Percentiles rank a stretch among this genome's conserved stretches.
phyloP scores from a whole-genome alignment of 1,284 basidiomycete species.

The Pseudomicrostroma phylloplanum region DNA sequence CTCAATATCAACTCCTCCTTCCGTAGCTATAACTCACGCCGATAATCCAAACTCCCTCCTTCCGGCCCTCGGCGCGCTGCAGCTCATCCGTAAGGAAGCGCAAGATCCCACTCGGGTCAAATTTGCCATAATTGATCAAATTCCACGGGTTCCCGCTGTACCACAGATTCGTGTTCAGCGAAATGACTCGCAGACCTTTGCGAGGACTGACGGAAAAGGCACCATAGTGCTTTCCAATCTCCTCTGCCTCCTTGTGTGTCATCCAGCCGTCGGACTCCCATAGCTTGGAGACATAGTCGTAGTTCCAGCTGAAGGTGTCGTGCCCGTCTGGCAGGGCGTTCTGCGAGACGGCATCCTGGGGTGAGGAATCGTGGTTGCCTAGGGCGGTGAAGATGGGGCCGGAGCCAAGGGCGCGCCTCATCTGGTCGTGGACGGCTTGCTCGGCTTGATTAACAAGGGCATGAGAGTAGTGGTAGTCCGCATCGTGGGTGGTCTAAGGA shows the following conservation, averaged over 20 bases:
- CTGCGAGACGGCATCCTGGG: slow-evolving; percentile 35
- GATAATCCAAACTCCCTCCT: slow-evolving; percentile 63
- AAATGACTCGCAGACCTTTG: slow-evolving; percentile 67
- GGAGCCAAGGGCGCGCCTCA: slow-evolving; percentile 29
- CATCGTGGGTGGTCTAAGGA: slow-evolving; percentile 50
- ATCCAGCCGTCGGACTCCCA: slow-evolving; percentile 62
- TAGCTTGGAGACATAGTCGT: slow-evolving; percentile 18
- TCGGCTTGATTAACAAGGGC: slow-evolving; percentile 48
- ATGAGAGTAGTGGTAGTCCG: slow-evolving; percentile 36
- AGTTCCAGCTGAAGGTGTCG: slow-evolving; percentile 19
- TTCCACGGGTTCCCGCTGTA: slow-evolving; percentile 60
- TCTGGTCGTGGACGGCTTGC: slow-evolving; percentile 40
- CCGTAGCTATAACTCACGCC: slow-evolving; percentile 48
- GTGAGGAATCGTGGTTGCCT: slow-evolving; percentile 48
- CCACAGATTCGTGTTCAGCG: slow-evolving; percentile 64
- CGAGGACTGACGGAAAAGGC: slow-evolving; percentile 66
- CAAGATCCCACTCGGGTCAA: slow-evolving; percentile 68
- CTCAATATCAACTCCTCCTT: no score
- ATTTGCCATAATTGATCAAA: slow-evolving; percentile 66
- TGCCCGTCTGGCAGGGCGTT: slow-evolving; percentile 17
- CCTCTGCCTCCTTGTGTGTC: slow-evolving; percentile 58
- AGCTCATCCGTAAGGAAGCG: slow-evolving; percentile 73
- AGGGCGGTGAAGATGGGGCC: slow-evolving; percentile 45
- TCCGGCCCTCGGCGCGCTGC: slow-evolving; percentile 52
- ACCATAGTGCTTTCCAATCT: slow-evolving; percentile 65